These are phyloP conservation scores for Thermomyces lanuginosus DNA, from an alignment of 2,329 filamentous ascomycete genomes.

Conservation along the genomic window DNA sequence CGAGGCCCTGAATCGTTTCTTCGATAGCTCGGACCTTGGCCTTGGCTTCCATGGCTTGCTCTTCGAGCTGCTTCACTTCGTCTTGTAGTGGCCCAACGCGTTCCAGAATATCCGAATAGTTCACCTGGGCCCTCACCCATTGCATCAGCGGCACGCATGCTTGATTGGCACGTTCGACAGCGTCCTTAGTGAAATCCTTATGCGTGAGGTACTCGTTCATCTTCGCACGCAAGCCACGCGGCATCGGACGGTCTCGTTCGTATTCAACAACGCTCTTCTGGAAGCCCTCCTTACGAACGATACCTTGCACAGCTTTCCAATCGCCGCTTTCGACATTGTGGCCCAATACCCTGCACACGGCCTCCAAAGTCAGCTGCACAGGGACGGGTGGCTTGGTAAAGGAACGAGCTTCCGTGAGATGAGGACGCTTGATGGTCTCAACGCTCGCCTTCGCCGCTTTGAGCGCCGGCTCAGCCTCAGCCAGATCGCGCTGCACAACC, in stretches of 20 bases:
- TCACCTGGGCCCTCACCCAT: slow-evolving; percentile 93
- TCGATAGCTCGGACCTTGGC: slow-evolving; percentile 84
- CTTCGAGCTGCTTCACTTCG: slow-evolving; percentile 74
- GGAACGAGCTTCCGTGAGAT: slow-evolving; percentile 90
- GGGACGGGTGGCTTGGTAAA: slow-evolving; percentile 86
- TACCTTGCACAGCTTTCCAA: slow-evolving; percentile 84
- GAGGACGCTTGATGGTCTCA: slow-evolving; percentile 94
- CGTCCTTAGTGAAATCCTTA: slow-evolving; percentile 89
- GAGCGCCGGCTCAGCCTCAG: slow-evolving; percentile 82
- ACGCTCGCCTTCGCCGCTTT: slow-evolving; percentile 87
- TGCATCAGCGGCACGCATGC: slow-evolving; percentile 93
- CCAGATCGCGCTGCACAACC: slow-evolving; percentile 74
- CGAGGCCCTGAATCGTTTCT: slow-evolving; percentile 66
- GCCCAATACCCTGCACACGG: slow-evolving; percentile 88
- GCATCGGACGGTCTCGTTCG: slow-evolving; percentile 93
- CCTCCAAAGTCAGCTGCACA: slow-evolving; percentile 82
- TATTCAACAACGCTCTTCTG: slow-evolving; percentile 97
- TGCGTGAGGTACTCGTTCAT: slow-evolving; percentile 92
- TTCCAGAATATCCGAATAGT: slow-evolving; percentile 93
- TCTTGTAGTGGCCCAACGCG: slow-evolving; percentile 81
- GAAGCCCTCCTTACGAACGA: slow-evolving; percentile 86
- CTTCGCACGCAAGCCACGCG: slow-evolving; percentile 58
- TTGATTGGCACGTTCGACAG: slow-evolving; percentile 89
- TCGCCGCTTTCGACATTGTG: slow-evolving; percentile 72
- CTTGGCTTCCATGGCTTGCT: slow-evolving; percentile 79